A percentile compares a stretch with the other conserved stretches of the same genome.
Evolutionary conservation across 2,329 filamentous ascomycete genomes (phyloP).

Genomic region (Ophiostoma perfectum): DNA sequence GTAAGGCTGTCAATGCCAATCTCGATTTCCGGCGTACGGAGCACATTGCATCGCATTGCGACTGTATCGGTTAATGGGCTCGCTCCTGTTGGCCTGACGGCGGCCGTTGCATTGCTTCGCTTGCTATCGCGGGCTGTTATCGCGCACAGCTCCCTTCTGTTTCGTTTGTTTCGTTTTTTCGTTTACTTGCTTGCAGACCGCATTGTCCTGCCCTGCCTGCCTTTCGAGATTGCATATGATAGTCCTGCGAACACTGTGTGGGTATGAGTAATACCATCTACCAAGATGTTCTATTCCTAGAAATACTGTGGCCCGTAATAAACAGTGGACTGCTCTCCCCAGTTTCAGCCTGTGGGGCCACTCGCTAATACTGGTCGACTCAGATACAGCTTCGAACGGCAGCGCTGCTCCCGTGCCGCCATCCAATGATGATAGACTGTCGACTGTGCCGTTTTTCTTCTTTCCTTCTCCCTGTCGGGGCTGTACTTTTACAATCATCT

Average conservation of each 20-base stretch:
- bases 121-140: too few species aligned
- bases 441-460: not conserved
- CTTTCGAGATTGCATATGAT: too few species aligned
- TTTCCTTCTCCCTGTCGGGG: conserved; percentile 1
- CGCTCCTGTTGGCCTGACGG: too few species aligned
- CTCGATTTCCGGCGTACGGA: not conserved
- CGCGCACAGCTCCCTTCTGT: too few species aligned
- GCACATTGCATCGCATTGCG: too few species aligned
- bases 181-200: too few species aligned
- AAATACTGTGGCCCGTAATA: not conserved
- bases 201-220: too few species aligned
- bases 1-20: not conserved
- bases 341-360: conserved; percentile 12
- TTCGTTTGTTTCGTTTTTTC: too few species aligned
- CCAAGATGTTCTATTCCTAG: conserved; percentile 10
- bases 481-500: not conserved
- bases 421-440: not conserved
- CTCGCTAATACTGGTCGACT: not conserved
- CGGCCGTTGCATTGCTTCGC: too few species aligned
- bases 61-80: too few species aligned
- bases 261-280: conserved; percentile 9
- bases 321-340: not conserved
- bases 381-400: not conserved
- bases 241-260: not conserved
- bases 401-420: not conserved